phyloP scores from a whole-genome alignment of 805 yeast genomes.

The Hagleromyces aurorensis region DNA sequence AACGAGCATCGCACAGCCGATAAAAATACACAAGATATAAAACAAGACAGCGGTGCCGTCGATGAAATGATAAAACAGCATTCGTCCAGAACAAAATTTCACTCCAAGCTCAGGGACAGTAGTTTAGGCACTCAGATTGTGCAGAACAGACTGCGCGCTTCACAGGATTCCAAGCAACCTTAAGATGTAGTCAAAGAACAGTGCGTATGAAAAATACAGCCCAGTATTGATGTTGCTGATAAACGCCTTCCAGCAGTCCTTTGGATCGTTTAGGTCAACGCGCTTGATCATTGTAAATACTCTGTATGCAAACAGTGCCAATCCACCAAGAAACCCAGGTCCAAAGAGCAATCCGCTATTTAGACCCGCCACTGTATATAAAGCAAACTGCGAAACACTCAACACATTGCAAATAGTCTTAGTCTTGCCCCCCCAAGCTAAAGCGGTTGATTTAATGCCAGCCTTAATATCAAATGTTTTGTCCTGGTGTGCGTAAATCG shows the following conservation, averaged over 20 bases:
- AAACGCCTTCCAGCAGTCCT: slow-evolving; percentile 77
- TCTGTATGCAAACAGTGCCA: slow-evolving; percentile 61
- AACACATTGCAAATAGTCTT: slow-evolving; percentile 60
- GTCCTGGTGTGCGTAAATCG: slow-evolving; percentile 97
- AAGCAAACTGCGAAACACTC: slow-evolving; percentile 58
- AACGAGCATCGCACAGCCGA: slow-evolving; percentile 1
- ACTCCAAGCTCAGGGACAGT: slow-evolving; percentile 4
- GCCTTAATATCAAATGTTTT: slow-evolving; percentile 79
- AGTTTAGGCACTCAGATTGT: slow-evolving; percentile 2
- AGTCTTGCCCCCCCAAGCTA: slow-evolving; percentile 83
- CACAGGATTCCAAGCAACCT: slow-evolving; percentile 28
- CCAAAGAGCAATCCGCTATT: slow-evolving; percentile 64
- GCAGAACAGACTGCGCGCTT: slow-evolving; percentile 8
- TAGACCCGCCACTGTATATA: slow-evolving; percentile 60
- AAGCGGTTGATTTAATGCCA: slow-evolving; percentile 91
- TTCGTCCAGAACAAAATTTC: slow-evolving; percentile 16
- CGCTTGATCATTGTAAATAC: slow-evolving; percentile 57
- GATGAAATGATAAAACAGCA: slow-evolving; percentile 15
- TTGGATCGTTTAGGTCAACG: slow-evolving; percentile 75
- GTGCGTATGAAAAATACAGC: slow-evolving; percentile 55
- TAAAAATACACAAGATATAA: slow-evolving; percentile 5
- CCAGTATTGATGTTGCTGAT: slow-evolving; percentile 72
- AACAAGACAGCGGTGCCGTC: slow-evolving; percentile 9
- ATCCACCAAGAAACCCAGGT: slow-evolving; percentile 69
- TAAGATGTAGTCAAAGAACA: slow-evolving; percentile 56